phyloP scores from a whole-genome alignment of 2,329 filamentous ascomycete genomes.

The Samsoniella hepiali region DNA sequence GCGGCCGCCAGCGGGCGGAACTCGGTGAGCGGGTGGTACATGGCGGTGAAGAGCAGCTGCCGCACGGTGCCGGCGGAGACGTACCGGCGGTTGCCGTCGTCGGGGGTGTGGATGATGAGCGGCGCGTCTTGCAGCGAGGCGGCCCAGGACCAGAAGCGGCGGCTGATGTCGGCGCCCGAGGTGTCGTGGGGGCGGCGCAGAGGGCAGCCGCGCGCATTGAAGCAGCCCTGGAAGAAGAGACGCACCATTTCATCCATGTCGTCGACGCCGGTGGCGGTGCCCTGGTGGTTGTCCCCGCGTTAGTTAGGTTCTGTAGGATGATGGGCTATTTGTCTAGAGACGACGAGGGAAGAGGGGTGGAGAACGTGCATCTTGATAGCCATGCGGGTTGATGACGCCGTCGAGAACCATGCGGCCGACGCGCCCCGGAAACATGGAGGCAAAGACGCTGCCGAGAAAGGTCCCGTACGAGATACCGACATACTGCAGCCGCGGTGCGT shows the following conservation, averaged over 20 bases:
- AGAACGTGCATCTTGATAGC: background rate
- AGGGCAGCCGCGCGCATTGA: background rate
- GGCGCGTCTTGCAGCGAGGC: background rate
- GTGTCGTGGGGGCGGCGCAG: background rate
- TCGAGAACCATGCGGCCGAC: conserved; percentile 26
- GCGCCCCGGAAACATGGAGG: conserved; percentile 28
- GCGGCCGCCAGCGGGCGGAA: background rate
- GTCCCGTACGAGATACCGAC: conserved; percentile 29
- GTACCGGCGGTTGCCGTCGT: background rate
- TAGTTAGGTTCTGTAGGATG: no score
- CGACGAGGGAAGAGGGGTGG: background rate
- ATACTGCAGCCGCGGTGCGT: background rate
- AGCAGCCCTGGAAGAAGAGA: conserved; percentile 2
- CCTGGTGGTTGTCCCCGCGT: background rate
- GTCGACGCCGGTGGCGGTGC: background rate
- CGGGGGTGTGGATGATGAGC: background rate
- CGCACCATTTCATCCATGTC: background rate
- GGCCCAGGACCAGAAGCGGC: background rate
- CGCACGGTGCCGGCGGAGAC: background rate
- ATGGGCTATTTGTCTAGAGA: background rate
- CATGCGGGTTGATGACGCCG: conserved; percentile 24
- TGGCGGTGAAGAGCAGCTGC: background rate
- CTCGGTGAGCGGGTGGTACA: background rate
- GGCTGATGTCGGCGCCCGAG: background rate
- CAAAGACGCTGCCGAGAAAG: conserved; percentile 32